Evolutionary conservation across 2,329 filamentous ascomycete species (phyloP).

Genomic region (Claviceps maximensis): DNA sequence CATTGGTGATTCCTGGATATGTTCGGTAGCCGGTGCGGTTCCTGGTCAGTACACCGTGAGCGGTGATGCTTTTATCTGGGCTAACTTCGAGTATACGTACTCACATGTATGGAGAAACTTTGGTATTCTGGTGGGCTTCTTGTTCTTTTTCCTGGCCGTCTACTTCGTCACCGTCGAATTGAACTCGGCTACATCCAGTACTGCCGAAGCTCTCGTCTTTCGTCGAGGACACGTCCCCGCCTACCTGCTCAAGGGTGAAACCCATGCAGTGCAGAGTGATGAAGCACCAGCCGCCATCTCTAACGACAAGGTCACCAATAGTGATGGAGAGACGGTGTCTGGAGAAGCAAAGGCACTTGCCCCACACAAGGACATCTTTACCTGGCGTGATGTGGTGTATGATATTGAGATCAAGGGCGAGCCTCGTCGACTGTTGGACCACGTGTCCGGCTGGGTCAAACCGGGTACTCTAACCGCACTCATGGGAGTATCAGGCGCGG

Average conservation of each 20-base stretch:
- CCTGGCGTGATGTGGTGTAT: constrained; percentile 65
- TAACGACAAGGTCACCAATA: constrained; percentile 5
- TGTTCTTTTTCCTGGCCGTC: constrained; percentile 47
- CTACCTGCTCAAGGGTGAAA: constrained; percentile 21
- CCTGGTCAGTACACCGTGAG: constrained; percentile 40
- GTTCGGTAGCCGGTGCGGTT: constrained; percentile 39
- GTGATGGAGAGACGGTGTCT: constrained; percentile 4
- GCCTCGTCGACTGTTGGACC: constrained; percentile 57
- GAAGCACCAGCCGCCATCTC: constrained; percentile 15
- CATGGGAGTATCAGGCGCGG: constrained; percentile 45
- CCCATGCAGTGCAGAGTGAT: constrained; percentile 18
- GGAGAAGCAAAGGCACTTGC: constrained; percentile 20
- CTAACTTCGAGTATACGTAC: constrained; percentile 42
- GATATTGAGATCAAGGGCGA: constrained; percentile 61
- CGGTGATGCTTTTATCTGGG: constrained; percentile 46
- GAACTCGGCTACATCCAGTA: constrained; percentile 48
- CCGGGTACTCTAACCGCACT: constrained; percentile 76
- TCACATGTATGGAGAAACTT: constrained; percentile 54
- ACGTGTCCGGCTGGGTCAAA: constrained; percentile 81
- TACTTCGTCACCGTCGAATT: constrained; percentile 53
- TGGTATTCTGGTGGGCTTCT: constrained; percentile 52
- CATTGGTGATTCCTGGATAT: constrained; percentile 36
- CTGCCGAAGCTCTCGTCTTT: constrained; percentile 59
- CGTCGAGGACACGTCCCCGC: constrained; percentile 38
- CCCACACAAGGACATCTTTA: constrained; percentile 49